These are phyloP conservation scores for Elasticomyces elasticus DNA, from an alignment of 495 filamentous ascomycete species.

Conservation along the genomic window DNA sequence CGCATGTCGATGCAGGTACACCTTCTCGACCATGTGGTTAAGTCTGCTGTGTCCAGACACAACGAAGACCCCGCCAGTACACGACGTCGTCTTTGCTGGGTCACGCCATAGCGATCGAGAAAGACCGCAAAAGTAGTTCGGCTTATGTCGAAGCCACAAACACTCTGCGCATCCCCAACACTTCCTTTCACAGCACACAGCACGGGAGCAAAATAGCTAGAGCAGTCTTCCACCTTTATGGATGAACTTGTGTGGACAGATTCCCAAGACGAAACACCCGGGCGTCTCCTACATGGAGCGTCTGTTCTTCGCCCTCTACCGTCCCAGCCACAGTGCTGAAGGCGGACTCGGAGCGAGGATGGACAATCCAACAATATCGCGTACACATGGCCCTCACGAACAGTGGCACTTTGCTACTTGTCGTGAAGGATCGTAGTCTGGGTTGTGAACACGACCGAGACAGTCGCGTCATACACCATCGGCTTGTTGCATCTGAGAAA, in stretches of 20 bases:
- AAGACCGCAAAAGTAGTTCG: no score
- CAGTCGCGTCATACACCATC: neutral
- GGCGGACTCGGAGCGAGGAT: conserved; percentile 6
- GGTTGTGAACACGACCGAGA: neutral
- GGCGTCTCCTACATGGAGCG: neutral
- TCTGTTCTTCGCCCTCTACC: conserved; percentile 9
- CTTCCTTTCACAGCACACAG: neutral
- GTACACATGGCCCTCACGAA: neutral
- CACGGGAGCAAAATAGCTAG: conserved; percentile 11
- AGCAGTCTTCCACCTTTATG: no score
- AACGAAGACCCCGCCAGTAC: no score
- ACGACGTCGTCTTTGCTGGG: no score
- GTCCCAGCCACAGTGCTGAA: neutral
- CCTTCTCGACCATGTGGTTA: no score
- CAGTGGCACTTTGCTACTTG: no score
- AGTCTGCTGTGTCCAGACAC: no score
- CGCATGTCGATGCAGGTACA: no score
- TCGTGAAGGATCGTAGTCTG: neutral
- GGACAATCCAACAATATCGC: neutral
- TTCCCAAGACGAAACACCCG: conserved; percentile 2
- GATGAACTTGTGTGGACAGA: conserved; percentile 13
- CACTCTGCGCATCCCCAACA: neutral
- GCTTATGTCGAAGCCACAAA: no score
- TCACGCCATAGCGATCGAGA: no score
- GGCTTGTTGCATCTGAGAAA: no score